Base-by-base conservation (phyloP, 192 early-diverging fungal genomes). In the Backusella australiensis region DNA sequence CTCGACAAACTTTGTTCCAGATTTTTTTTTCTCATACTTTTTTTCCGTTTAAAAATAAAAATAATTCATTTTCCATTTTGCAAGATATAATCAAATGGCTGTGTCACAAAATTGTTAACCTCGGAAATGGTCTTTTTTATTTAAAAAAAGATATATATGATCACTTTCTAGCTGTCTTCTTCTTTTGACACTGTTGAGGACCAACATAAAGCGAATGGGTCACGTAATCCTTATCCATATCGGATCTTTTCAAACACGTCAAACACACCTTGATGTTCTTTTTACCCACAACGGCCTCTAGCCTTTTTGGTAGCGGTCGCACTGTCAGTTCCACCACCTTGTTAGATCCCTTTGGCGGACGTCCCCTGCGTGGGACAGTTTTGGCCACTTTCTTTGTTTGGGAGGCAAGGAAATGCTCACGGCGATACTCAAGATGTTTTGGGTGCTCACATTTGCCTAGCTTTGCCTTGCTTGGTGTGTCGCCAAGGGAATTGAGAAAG, bases 191-290 rank as follows among this genome's bases (percentile, higher is more conserved):
- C n/a, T 59, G 52, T 44, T 77, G 76, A 23, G 76, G 76, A 6
- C 69, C 76, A 39, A 76, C n/a, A 69, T 80, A 80, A 1, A 67
- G 14, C 3, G 71, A 34, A 63, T 76, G 23, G 1, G 26, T 42
- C 23, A 73, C 7, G 19, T 81, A 81, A 1, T 76, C 79, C 9
- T 23, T 15, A 74, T 81, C 79, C 32, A 69, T 21, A 53, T 81
- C 80, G 6, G 76, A 71, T 23, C 76, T 77, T 52, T 77, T 77
- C 7, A 81, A 44, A 35, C 80, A 81, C 9, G 80, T 81, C 26
- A 81, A 53, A 42, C 80, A 81, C 1, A 81, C 80, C 32, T 67
- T 53, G 26, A 77, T 71, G 29, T 77, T 77, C 19, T 35, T 49
- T 59, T 67, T 41, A 3, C 76, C 80, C 1, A 81, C 80, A 4